Evolutionary conservation across 2,329 filamentous ascomycete species (phyloP).

Genomic region (Colletotrichum destructivum): DNA sequence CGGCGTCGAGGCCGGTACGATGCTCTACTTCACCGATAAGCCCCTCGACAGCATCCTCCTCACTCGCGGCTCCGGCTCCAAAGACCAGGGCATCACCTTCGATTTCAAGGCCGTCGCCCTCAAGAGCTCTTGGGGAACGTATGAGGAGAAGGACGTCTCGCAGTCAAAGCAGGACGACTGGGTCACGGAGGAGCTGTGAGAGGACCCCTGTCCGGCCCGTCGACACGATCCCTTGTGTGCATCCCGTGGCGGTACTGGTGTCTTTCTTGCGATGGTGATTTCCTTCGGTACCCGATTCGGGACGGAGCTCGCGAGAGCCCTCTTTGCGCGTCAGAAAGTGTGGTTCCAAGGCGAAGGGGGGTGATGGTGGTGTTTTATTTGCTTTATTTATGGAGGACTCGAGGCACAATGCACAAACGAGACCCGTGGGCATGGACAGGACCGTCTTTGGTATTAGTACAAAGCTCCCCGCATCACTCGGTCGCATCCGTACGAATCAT

Average conservation of each 20-base stretch:
- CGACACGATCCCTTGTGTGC: background rate
- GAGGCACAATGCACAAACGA: background rate
- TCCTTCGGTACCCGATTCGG: background rate
- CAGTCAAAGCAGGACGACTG: constrained; percentile 24
- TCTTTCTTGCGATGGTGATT: background rate
- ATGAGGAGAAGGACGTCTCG: constrained; percentile 16
- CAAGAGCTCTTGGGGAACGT: constrained; percentile 39
- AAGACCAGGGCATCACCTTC: constrained; percentile 36
- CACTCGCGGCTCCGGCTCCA: constrained; percentile 20
- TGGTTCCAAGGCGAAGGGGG: background rate
- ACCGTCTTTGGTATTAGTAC: background rate
- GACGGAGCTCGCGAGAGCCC: background rate
- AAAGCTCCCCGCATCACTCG: background rate
- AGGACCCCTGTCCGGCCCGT: background rate
- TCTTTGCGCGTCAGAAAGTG: no score
- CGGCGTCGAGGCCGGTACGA: constrained; percentile 52
- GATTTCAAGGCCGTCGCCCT: constrained; percentile 38
- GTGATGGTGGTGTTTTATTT: background rate
- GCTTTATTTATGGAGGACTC: background rate
- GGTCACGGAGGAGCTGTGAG: constrained; percentile 27
- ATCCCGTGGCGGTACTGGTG: background rate
- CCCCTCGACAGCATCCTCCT: constrained; percentile 39
- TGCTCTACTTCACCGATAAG: constrained; percentile 49
- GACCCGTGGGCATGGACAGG: background rate
- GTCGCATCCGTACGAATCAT: constrained; percentile 2